These are phyloP conservation scores for Anthracocystis walkeri DNA, from an alignment of 1,284 basidiomycete genomes.

Conservation along the genomic window DNA sequence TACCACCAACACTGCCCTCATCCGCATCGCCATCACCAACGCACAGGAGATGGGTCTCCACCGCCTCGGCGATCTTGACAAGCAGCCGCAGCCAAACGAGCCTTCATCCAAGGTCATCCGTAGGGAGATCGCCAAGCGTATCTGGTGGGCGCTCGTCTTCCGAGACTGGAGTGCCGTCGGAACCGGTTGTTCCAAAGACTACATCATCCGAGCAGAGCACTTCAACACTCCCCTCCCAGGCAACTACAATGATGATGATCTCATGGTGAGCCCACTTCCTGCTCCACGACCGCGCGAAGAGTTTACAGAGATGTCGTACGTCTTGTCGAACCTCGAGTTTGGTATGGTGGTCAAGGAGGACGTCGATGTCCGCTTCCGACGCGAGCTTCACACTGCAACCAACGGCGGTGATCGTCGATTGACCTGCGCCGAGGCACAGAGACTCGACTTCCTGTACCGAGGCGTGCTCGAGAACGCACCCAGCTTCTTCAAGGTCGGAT, in stretches of 20 bases:
- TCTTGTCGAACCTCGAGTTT: conserved; percentile 55
- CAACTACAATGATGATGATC: conserved; percentile 66
- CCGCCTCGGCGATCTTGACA: conserved; percentile 60
- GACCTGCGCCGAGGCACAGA: conserved; percentile 39
- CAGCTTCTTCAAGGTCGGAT: conserved; percentile 61
- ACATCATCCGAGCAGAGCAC: conserved; percentile 56
- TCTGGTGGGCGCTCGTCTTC: conserved; percentile 66
- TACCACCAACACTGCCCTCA: conserved; percentile 36
- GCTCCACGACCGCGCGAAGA: conserved; percentile 50
- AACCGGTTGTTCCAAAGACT: conserved; percentile 43
- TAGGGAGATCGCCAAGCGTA: conserved; percentile 63
- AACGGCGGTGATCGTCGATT: conserved; percentile 44
- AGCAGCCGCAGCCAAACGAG: conserved; percentile 52
- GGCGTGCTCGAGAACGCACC: conserved; percentile 55
- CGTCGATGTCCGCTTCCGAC: conserved; percentile 49
- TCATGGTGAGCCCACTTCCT: conserved; percentile 50
- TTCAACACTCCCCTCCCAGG: conserved; percentile 67
- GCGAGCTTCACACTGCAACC: conserved; percentile 45
- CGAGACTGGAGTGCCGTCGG: conserved; percentile 58
- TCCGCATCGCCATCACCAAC: conserved; percentile 63
- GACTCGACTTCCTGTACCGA: conserved; percentile 56
- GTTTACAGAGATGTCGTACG: conserved; percentile 64
- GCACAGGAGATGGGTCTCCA: conserved; percentile 66
- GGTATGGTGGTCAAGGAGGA: conserved; percentile 55
- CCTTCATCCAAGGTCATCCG: conserved; percentile 50